phyloP scores from a whole-genome alignment of 2,329 filamentous ascomycete genomes.

The Allantophomopsis cytisporea region DNA sequence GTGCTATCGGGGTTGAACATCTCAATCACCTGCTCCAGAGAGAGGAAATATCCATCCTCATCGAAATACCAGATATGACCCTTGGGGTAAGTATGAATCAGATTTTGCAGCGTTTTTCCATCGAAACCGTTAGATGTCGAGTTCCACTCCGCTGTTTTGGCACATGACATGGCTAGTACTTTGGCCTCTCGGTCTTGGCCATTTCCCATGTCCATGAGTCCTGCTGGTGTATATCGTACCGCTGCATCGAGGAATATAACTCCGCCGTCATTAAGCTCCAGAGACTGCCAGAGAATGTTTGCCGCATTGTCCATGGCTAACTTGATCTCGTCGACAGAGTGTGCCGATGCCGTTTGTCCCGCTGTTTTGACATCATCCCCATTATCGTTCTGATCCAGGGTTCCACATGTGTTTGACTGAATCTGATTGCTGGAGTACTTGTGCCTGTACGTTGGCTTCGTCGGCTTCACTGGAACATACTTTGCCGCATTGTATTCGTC shows the following conservation, averaged over 20 bases:
- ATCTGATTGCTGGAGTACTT: too few species aligned
- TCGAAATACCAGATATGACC: slow-evolving; percentile 18
- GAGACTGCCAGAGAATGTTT: slow-evolving; percentile 13
- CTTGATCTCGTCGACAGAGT: slow-evolving; percentile 13
- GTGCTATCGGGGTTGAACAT: background rate
- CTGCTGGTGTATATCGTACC: slow-evolving; percentile 5
- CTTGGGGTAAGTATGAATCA: slow-evolving; percentile 14
- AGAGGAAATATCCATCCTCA: slow-evolving; percentile 15
- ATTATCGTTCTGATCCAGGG: background rate
- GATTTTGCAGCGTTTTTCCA: slow-evolving; percentile 10
- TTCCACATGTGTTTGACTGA: background rate
- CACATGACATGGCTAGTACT: slow-evolving; percentile 11
- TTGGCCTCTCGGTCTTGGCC: slow-evolving; percentile 10
- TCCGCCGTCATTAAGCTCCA: slow-evolving; percentile 14
- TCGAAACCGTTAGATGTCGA: slow-evolving; percentile 8
- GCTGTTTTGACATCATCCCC: background rate
- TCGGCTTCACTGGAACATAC: background rate
- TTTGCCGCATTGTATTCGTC: background rate
- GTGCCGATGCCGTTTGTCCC: background rate
- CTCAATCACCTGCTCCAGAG: slow-evolving; percentile 11
- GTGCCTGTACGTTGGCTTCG: too few species aligned
- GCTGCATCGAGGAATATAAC: slow-evolving; percentile 15
- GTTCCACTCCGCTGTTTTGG: slow-evolving; percentile 9
- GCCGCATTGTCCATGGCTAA: slow-evolving; percentile 14
- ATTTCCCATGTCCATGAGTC: too few species aligned